Evolutionary conservation across 768 basidiomycete species (phyloP).

Genomic region (Lactarius vividus): DNA sequence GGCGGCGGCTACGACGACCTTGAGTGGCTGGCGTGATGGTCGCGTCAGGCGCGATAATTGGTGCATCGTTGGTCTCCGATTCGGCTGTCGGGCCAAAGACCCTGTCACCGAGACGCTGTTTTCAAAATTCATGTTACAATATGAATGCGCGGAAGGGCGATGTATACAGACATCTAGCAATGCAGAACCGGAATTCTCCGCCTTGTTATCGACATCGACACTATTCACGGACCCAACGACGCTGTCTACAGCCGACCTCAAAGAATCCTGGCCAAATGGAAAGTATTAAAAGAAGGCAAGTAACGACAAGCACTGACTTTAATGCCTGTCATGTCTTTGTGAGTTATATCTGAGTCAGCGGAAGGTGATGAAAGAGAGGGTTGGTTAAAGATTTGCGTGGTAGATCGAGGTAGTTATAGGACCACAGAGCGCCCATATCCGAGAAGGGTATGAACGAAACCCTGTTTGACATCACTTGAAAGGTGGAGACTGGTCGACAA

Average conservation of each 20-base stretch:
- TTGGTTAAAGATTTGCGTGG: too few relatives aligned
- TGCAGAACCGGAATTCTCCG: background rate
- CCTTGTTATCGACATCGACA: too few relatives aligned
- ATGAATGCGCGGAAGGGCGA: background rate
- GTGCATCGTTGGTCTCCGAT: background rate
- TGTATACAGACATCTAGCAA: conserved; percentile 2
- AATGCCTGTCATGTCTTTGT: conserved; percentile 5
- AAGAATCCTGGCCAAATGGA: background rate
- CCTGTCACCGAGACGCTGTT: conserved; percentile 7
- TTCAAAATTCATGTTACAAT: background rate
- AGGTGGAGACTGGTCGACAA: background rate
- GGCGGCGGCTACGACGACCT: conserved; percentile 14
- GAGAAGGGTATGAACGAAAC: conserved; percentile 1
- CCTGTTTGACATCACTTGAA: background rate
- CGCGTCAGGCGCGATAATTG: conserved; percentile 4
- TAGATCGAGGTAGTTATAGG: conserved; percentile 13
- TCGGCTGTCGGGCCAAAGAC: conserved; percentile 15
- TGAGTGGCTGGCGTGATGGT: background rate
- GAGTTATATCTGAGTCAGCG: background rate
- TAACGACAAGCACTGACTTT: conserved; percentile 3
- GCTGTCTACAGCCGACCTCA: background rate
- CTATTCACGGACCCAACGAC: background rate
- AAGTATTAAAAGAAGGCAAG: background rate
- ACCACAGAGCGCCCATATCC: background rate
- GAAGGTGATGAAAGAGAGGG: background rate